Base-by-base conservation (phyloP, 768 basidiomycete species). In the Pluteus cervinus region DNA sequence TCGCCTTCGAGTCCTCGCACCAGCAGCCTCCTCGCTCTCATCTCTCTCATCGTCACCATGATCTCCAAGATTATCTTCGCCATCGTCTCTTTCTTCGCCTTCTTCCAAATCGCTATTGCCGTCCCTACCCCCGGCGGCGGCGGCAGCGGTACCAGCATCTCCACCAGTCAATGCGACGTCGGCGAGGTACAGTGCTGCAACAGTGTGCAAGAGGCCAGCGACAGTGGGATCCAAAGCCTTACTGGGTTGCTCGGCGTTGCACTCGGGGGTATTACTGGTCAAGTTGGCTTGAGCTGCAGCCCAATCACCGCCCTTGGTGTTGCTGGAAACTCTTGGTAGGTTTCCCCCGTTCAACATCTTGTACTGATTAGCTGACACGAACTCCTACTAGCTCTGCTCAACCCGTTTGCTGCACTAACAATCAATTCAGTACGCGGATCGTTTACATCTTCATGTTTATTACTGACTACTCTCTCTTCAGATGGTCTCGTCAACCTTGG, bases 111-210 rank as follows among this genome's bases (percentile, higher is more conserved):
- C 29, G 29, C 43, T 33, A 31, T 40, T 45, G 41, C 44, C 29
- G 40, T 28, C 41, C 35, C 46, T 39, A 37, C 35, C 24, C 31
- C 41, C 36, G 31, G 37, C 25, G 37, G 37, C 29, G 24, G 33
- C 32, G 37, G 36, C 33, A 33, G 28, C 7, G 40, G 37, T 20
- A 24, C 15, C 10, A 36, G 29, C 32, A 6, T 17, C 11, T 26
- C 34, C 17, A 11, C 48, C 25, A 36, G 38, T 33, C 37, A 44
- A n/a, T 49, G 50, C 47, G 46, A 49, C 45, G 47, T 46, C 14
- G 51, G 51, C n/a, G 20, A 31, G 9, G n/a, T 46, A 15, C 42
- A 46, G 31, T 52, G 51, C 44, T 52, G 51, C 49, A 41, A 50
- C 33, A 37, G 32, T 14, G 39, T 44, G 18, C 37, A 41, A 34